These are phyloP conservation scores for Schwanniomyces polymorphus DNA, from an alignment of 805 yeast species.

Conservation along the genomic window DNA sequence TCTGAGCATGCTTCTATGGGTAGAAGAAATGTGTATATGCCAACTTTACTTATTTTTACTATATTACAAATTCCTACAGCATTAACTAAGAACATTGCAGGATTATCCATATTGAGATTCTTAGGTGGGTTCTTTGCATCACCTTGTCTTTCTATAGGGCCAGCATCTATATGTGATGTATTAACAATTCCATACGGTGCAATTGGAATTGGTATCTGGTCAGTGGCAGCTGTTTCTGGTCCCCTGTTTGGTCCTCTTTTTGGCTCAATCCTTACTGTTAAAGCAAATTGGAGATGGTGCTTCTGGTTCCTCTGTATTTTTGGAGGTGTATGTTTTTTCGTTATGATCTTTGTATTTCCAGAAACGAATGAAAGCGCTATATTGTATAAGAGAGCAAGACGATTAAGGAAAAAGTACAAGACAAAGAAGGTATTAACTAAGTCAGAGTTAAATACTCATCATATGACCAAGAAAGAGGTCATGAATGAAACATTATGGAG, in stretches of 20 bases:
- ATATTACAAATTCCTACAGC: constrained; percentile 55
- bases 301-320: constrained; percentile 52
- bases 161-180: constrained; percentile 52
- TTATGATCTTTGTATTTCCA: constrained; percentile 38
- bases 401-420: constrained; percentile 44
- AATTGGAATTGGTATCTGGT: constrained; percentile 47
- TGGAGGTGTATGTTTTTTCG: constrained; percentile 9
- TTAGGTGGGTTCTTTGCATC: constrained; percentile 53
- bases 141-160: constrained; percentile 54
- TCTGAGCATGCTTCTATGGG: constrained; percentile 53
- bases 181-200: constrained; percentile 40
- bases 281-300: constrained; percentile 51
- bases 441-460: constrained; percentile 24
- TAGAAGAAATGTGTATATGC: constrained; percentile 44
- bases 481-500: constrained; percentile 38
- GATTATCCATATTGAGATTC: constrained; percentile 48
- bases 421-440: constrained; percentile 36
- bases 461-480: constrained; percentile 9
- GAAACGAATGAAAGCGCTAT: constrained; percentile 45
- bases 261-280: constrained; percentile 45
- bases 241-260: constrained; percentile 54
- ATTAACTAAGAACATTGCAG: constrained; percentile 44
- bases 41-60: constrained; percentile 43
- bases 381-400: constrained; percentile 41
- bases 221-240: constrained; percentile 41